A percentile compares a stretch with the other conserved stretches of the same genome.
Conservation (phyloP, 2,329 filamentous ascomycete genomes). For the Epichloe coenophiala region DNA sequence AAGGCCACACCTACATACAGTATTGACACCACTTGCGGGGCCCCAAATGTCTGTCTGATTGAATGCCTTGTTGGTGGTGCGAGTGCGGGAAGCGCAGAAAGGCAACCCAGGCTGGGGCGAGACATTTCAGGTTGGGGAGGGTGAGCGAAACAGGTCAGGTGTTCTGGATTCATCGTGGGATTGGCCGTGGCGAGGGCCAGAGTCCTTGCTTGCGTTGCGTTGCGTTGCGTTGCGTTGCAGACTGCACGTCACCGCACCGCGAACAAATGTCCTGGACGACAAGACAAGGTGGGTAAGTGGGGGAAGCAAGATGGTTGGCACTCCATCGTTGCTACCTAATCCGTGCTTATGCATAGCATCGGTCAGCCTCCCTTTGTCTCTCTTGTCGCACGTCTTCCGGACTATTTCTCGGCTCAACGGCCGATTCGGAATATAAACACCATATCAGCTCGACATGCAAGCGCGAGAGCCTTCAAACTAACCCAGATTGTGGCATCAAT, state of each 20-base stretch:
- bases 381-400: background rate
- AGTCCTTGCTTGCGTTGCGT: background rate
- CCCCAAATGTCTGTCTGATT: background rate
- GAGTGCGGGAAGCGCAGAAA: conserved; percentile 1
- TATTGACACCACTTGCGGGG: background rate
- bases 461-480: background rate
- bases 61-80: background rate
- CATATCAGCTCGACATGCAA: background rate
- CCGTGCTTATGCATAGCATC: no score
- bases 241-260: conserved; percentile 3
- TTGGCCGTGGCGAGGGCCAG: background rate
- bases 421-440: background rate
- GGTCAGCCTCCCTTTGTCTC: background rate
- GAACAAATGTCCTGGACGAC: background rate
- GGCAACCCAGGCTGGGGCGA: background rate
- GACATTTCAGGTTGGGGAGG: conserved; percentile 1
- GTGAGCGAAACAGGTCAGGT: conserved; percentile 4
- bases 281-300: background rate
- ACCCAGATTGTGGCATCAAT: background rate
- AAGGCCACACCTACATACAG: background rate
- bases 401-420: background rate
- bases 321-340: background rate
- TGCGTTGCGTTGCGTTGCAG: background rate
- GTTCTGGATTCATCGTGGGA: conserved; percentile 1
- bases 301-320: background rate